These are phyloP conservation scores for Thermomyces lanuginosus DNA, from an alignment of 2,329 filamentous ascomycete species.

Conservation along the genomic window DNA sequence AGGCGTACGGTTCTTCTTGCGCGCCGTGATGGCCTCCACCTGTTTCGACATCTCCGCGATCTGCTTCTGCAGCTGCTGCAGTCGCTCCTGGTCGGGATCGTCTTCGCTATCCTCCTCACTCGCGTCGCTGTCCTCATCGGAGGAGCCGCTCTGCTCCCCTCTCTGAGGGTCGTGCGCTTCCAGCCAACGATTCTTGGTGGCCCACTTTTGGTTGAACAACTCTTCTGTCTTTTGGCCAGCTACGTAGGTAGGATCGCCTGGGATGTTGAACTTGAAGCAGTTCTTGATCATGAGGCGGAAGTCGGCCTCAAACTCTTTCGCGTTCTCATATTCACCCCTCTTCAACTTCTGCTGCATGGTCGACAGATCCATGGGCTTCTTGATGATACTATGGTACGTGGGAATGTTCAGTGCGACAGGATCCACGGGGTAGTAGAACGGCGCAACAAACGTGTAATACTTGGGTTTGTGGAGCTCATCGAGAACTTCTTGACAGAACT, in stretches of 20 bases:
- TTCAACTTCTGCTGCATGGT: constrained; percentile 69
- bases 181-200: constrained; percentile 66
- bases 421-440: constrained; percentile 75
- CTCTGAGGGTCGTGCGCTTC: constrained; percentile 53
- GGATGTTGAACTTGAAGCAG: constrained; percentile 82
- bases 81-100: constrained; percentile 44
- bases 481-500: constrained; percentile 72
- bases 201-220: constrained; percentile 60
- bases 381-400: constrained; percentile 82
- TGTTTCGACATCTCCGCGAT: constrained; percentile 60
- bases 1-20: constrained; percentile 44
- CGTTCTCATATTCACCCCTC: constrained; percentile 59
- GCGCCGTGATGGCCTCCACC: constrained; percentile 37
- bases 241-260: constrained; percentile 54
- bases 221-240: constrained; percentile 58
- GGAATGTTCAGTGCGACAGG: constrained; percentile 89
- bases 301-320: constrained; percentile 75
- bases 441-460: constrained; percentile 49
- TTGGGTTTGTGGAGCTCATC: constrained; percentile 61
- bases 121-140: constrained; percentile 55
- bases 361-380: constrained; percentile 86
- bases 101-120: constrained; percentile 53
- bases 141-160: constrained; percentile 48
- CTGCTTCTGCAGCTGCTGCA: constrained; percentile 51
- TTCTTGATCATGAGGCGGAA: constrained; percentile 73